Base-by-base conservation (phyloP, 805 yeast genomes). In the Barnettozyma sp. region DNA sequence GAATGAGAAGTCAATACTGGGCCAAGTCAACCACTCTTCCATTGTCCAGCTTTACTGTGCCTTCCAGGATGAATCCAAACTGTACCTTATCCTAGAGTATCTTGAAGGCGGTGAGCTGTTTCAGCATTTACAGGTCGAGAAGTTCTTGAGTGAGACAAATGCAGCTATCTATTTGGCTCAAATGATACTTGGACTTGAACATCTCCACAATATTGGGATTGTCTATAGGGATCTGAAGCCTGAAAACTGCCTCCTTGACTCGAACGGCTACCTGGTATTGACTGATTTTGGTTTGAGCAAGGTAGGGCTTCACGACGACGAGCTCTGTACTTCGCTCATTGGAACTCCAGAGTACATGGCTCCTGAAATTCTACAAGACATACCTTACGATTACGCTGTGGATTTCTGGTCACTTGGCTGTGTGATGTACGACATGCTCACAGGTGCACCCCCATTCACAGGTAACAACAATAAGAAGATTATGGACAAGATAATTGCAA, bases 191-290 rank as follows among this genome's bases (percentile, higher is more conserved):
- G 97, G 97, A 0, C 65, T 90, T 41, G 95, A 92, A 62, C 95
- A 87, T 59, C 68, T 90, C 45, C 98, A 90, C 55, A 86, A 86
- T 52, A 84, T 86, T 58, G 96, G 86, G 49, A 90, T 90, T 46
- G 97, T 90, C 37, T 92, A 90, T 63, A 78, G 98, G 56, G 98
- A 90, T 62, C 71, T 90, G 55, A 90, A 90, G 62, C 98, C 98
- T 1, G 98, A 90, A 60, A 90, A 90, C 58, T 90, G 92, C 46
- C 62, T 90, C 44, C 66, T 90, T 34, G 97, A 90, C 60, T 94
- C 95, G 9, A 80, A 85, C 58, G 98, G 98, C 10, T 96, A 85
- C 56, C 79, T 92, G 46, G 96, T 96, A 1, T 66, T 90, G 40
- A 92, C 97, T 61, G 98, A 90, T 61, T 90, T 90, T 62, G 98